These are phyloP conservation scores for Ceratocystis lukuohia DNA, from an alignment of 2,329 filamentous ascomycete species.

Conservation along the genomic window DNA sequence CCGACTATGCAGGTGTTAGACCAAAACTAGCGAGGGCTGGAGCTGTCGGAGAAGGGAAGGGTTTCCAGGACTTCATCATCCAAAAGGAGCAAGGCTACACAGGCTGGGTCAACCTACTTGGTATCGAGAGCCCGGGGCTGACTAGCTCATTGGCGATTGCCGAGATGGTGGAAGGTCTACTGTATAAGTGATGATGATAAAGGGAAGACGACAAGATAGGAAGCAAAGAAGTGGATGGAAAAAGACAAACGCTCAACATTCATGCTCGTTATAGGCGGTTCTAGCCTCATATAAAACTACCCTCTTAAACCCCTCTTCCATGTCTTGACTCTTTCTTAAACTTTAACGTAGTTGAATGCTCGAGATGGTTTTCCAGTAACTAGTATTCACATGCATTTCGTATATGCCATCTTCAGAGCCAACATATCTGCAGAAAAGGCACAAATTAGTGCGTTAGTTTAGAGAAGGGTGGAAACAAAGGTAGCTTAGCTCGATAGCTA, in stretches of 20 bases:
- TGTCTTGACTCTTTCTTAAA: too few species aligned
- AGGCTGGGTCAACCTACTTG: conserved; percentile 80
- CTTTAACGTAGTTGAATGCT: conserved; percentile 38
- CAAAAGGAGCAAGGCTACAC: conserved; percentile 59
- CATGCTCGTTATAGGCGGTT: background rate
- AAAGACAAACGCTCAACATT: background rate
- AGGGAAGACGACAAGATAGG: too few species aligned
- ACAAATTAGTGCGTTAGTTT: background rate
- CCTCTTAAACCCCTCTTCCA: conserved; percentile 18
- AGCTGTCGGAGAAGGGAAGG: conserved; percentile 48
- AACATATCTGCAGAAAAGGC: conserved; percentile 36
- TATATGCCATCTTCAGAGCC: conserved; percentile 62
- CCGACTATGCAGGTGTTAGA: conserved; percentile 85
- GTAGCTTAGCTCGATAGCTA: background rate
- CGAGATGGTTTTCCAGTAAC: conserved; percentile 45
- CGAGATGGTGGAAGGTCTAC: conserved; percentile 50
- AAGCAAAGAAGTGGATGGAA: conserved; percentile 19
- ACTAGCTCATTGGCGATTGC: conserved; percentile 79
- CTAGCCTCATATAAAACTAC: background rate
- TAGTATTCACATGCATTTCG: conserved; percentile 54
- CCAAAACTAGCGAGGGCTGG: conserved; percentile 59
- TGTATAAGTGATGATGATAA: conserved; percentile 28
- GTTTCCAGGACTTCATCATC: conserved; percentile 77
- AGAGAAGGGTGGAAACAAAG: background rate
- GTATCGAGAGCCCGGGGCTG: conserved; percentile 85